phyloP scores from a whole-genome alignment of 2,329 filamentous ascomycete species.

The Albophoma yamanashiensis region DNA sequence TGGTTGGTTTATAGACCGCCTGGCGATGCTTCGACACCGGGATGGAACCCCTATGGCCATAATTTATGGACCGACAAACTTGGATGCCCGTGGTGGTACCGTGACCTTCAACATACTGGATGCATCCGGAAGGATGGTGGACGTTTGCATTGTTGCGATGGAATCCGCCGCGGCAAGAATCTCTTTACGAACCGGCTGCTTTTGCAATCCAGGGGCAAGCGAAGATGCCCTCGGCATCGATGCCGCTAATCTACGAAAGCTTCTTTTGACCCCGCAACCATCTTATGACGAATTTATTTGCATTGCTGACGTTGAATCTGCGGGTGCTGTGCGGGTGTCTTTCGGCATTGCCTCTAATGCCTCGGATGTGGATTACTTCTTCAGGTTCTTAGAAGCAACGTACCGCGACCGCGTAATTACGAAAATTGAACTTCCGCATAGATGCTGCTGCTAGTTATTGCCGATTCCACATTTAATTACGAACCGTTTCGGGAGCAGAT shows the following conservation, averaged over 20 bases:
- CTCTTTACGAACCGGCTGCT: conserved; percentile 29
- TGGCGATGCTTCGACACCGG: conserved; percentile 19
- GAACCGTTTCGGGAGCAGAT: background rate
- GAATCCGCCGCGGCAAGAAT: conserved; percentile 22
- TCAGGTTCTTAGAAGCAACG: conserved; percentile 18
- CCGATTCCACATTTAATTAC: background rate
- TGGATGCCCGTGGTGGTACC: conserved; percentile 21
- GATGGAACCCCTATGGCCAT: conserved; percentile 20
- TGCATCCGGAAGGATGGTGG: conserved; percentile 17
- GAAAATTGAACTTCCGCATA: background rate
- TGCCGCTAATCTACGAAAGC: background rate
- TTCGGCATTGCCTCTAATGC: conserved; percentile 25
- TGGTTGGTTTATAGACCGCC: conserved; percentile 20
- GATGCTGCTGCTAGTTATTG: background rate
- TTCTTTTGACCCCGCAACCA: background rate
- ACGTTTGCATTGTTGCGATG: conserved; percentile 23
- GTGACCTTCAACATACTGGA: conserved; percentile 29
- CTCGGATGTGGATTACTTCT: conserved; percentile 23
- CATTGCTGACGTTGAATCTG: conserved; percentile 7
- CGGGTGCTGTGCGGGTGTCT: conserved; percentile 25
- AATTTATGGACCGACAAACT: conserved; percentile 22
- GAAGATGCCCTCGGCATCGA: conserved; percentile 22
- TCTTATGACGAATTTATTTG: conserved; percentile 10
- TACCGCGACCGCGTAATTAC: conserved; percentile 18
- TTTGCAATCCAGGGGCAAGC: conserved; percentile 29